Conservation (phyloP, 441 rosid species). For the Cnidoscolus chayamansa region DNA sequence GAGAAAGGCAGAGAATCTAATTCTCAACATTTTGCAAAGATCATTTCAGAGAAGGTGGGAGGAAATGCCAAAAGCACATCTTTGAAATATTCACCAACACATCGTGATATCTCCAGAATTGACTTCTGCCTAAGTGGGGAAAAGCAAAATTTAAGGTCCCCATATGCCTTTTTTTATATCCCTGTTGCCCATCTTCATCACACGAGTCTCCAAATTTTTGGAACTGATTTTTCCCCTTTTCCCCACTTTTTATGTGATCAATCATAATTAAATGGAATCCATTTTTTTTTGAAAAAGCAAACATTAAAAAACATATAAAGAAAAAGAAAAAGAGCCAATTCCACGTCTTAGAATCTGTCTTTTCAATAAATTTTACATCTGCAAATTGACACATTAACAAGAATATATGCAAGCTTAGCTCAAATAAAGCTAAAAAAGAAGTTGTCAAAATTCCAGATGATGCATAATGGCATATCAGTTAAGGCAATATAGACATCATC, state of each 20-base stretch:
- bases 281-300: too few relatives aligned
- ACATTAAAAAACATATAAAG: too few relatives aligned
- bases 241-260: neutral
- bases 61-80: neutral
- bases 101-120: neutral
- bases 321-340: too few relatives aligned
- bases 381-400: neutral
- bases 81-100: neutral
- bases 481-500: too few relatives aligned
- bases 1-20: neutral
- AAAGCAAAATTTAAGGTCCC: neutral
- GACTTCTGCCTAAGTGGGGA: neutral
- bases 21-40: neutral
- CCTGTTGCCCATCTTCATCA: neutral
- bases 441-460: neutral
- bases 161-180: neutral
- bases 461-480: neutral
- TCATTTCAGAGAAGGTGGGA: neutral
- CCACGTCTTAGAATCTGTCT: too few relatives aligned
- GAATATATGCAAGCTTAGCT: constrained; percentile 4
- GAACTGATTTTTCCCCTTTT: neutral
- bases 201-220: neutral
- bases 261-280: neutral
- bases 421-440: neutral
- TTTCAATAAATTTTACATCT: neutral